These are phyloP conservation scores for Trypanosoma caninum DNA, from an alignment of 208 protist species.

Conservation along the genomic window DNA sequence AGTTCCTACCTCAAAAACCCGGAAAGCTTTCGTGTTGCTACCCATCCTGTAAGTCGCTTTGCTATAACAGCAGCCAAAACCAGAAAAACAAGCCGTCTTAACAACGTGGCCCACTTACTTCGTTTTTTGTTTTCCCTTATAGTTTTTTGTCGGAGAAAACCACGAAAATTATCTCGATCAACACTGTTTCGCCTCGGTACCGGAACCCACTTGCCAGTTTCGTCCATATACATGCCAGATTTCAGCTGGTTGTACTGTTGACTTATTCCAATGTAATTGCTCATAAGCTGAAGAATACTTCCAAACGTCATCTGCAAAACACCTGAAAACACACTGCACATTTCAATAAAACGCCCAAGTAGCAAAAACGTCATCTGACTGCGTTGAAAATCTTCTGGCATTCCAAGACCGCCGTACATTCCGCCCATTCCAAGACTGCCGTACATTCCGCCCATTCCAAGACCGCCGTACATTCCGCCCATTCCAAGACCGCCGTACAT, in stretches of 20 bases:
- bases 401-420: too few species aligned
- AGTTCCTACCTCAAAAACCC: background rate
- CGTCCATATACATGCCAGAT: slow-evolving; percentile 27
- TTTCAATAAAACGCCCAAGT: slow-evolving; percentile 76
- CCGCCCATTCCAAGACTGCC: slow-evolving; percentile 34
- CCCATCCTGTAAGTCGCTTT: slow-evolving; percentile 3
- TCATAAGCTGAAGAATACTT: slow-evolving; percentile 76
- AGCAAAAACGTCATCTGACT: slow-evolving; percentile 90
- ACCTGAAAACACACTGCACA: slow-evolving; percentile 84
- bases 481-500: slow-evolving; percentile 33
- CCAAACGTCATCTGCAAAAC: slow-evolving; percentile 83
- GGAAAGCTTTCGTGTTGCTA: background rate
- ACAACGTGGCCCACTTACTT: background rate
- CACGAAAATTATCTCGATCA: background rate
- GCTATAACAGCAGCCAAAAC: slow-evolving; percentile 11
- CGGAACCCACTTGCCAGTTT: slow-evolving; percentile 19
- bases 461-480: slow-evolving; percentile 31
- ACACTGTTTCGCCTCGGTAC: background rate
- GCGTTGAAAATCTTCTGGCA: slow-evolving; percentile 81
- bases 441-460: slow-evolving; percentile 30
- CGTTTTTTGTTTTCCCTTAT: background rate
- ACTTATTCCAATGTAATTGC: slow-evolving; percentile 77
- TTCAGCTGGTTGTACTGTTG: slow-evolving; percentile 40
- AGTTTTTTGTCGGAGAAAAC: background rate
- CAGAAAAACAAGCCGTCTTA: slow-evolving; percentile 18